A percentile compares a stretch with the other conserved stretches of the same genome.
These are phyloP conservation scores for Marvania coccoides DNA, from an alignment of 139 green algal species.

Conservation along the genomic window DNA sequence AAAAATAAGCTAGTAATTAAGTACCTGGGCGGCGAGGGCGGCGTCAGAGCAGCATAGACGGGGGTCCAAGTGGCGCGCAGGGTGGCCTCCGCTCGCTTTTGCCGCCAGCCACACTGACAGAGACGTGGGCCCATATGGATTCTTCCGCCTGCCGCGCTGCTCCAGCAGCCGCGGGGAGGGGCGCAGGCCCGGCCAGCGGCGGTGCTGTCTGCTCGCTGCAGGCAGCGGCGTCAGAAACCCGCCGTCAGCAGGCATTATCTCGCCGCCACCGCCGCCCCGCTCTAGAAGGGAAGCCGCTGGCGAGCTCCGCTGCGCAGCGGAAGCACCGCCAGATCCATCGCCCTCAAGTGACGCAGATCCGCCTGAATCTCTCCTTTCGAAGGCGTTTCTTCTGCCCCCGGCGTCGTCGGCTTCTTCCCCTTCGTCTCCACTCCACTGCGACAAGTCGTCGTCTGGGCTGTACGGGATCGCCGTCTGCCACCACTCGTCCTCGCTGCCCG, in stretches of 20 bases:
- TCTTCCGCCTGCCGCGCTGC: not conserved
- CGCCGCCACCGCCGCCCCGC: not conserved
- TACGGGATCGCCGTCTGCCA: not conserved
- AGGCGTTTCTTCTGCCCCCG: too few species aligned
- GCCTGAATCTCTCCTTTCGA: too few species aligned
- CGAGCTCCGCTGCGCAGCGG: not conserved
- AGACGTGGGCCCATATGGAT: not conserved
- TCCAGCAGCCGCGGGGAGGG: not conserved
- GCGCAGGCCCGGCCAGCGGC: too few species aligned
- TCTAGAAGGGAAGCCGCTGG: conserved; percentile 9
- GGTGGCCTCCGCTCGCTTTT: conserved; percentile 13
- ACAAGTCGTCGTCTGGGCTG: not conserved
- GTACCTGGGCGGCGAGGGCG: conserved; percentile 19
- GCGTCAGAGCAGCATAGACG: conserved; percentile 10
- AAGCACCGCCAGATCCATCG: not conserved
- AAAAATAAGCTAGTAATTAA: not conserved
- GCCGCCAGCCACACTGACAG: conserved; percentile 24
- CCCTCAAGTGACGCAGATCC: not conserved
- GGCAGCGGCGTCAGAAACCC: too few species aligned
- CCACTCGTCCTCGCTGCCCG: not conserved
- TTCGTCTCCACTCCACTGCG: not conserved
- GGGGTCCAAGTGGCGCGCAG: conserved; percentile 8
- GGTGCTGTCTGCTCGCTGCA: too few species aligned
- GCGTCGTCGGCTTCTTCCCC: not conserved
- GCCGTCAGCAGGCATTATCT: too few species aligned